phyloP scores from a whole-genome alignment of 768 basidiomycete species.

The Candolleomyces efflorescens region DNA sequence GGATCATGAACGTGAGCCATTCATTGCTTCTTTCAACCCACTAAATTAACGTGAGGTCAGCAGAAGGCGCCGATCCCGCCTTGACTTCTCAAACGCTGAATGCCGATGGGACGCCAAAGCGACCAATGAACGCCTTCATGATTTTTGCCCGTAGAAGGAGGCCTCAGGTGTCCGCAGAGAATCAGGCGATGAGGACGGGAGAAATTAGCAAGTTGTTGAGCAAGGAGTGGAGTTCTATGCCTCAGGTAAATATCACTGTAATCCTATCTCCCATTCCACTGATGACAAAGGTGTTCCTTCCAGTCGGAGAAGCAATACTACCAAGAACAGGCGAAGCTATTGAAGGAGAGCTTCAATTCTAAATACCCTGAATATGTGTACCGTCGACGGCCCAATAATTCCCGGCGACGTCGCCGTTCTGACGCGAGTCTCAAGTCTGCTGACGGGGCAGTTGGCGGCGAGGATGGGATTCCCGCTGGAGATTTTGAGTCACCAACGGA shows the following conservation, averaged over 20 bases:
- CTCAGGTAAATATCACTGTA: conserved; percentile 44
- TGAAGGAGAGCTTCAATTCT: conserved; percentile 82
- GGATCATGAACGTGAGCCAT: conserved; percentile 41
- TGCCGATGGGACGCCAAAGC: conserved; percentile 82
- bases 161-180: conserved; percentile 82
- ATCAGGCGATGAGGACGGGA: conserved; percentile 86
- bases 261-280: background rate
- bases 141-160: conserved; percentile 81
- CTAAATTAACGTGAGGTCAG: conserved; percentile 4
- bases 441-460: conserved; percentile 26
- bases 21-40: conserved; percentile 7
- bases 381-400: conserved; percentile 83
- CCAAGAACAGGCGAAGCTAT: conserved; percentile 77
- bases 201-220: conserved; percentile 87
- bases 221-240: conserved; percentile 84
- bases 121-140: conserved; percentile 95
- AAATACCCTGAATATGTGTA: conserved; percentile 91
- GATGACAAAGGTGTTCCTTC: background rate
- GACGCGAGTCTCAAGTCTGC: conserved; percentile 24
- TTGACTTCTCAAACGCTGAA: conserved; percentile 80
- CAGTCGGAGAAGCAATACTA: conserved; percentile 85
- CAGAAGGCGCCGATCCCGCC: conserved; percentile 34
- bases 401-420: conserved; percentile 53
- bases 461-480: conserved; percentile 25
- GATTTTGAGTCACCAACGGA: conserved; percentile 37